Evolutionary conservation across 139 green algal genomes (phyloP).

Genomic region (Micractinium sp.): DNA sequence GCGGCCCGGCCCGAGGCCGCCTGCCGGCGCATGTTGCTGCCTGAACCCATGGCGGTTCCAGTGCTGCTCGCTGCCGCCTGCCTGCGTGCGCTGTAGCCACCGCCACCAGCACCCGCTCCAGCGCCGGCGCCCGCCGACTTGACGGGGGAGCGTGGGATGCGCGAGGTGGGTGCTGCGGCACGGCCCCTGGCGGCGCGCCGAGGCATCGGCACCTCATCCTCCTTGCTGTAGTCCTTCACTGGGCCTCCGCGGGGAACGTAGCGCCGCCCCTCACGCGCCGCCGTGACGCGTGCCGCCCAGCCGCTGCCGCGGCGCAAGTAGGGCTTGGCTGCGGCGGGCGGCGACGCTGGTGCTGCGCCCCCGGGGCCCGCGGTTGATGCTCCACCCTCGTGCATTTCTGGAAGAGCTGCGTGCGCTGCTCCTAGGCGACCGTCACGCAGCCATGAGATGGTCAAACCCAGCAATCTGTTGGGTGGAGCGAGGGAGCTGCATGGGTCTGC

Average conservation of each 20-base stretch:
- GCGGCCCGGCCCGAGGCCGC: not conserved
- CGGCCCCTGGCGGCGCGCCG: not conserved
- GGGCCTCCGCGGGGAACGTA: conserved; percentile 60
- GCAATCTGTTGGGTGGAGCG: no score
- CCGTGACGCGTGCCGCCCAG: conserved; percentile 31
- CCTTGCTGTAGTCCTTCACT: conserved; percentile 41
- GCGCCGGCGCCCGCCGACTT: not conserved
- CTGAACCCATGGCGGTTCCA: not conserved
- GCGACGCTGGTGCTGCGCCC: not conserved
- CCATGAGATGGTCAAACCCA: no score
- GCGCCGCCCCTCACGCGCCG: conserved; percentile 25
- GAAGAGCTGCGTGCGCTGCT: no score
- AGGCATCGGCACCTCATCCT: not conserved
- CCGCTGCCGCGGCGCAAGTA: conserved; percentile 51
- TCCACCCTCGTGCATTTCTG: not conserved
- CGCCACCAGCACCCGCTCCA: not conserved
- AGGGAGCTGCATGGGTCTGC: no score
- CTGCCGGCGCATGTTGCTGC: not conserved
- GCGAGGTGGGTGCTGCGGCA: not conserved
- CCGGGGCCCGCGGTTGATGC: not conserved
- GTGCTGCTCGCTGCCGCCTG: not conserved
- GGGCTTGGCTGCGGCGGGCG: conserved; percentile 9
- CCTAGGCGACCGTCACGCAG: no score
- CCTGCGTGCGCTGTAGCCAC: not conserved
- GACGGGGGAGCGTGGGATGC: not conserved